phyloP scores from a whole-genome alignment of 73 alveolate genomes.

The Paramecium sonneborni region DNA sequence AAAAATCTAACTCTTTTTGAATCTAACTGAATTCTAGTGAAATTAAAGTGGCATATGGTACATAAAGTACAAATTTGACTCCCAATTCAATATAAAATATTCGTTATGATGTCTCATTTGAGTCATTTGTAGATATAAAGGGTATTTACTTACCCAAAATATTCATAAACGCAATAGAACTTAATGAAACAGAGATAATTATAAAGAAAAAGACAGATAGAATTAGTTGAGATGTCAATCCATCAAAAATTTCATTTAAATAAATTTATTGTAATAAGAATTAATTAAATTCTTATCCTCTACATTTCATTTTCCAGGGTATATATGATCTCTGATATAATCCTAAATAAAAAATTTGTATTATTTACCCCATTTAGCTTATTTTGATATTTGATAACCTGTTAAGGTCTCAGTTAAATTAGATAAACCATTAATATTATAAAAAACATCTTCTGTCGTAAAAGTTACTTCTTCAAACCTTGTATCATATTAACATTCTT shows the following conservation, averaged over 20 bases:
- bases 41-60: background rate
- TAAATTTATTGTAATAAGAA: background rate
- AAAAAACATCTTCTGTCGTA: background rate
- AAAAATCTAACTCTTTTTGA: background rate
- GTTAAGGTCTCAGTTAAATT: background rate
- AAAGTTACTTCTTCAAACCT: background rate
- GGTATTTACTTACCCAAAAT: background rate
- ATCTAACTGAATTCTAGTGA: background rate
- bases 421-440: background rate
- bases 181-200: background rate
- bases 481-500: background rate
- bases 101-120: background rate
- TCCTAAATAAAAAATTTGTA: background rate
- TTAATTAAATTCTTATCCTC: background rate
- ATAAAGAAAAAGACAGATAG: background rate
- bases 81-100: background rate
- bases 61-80: background rate
- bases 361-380: background rate
- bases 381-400: background rate
- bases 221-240: background rate
- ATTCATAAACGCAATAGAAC: background rate
- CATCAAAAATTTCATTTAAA: background rate
- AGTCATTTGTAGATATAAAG: background rate
- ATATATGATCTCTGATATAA: constrained; percentile 4
- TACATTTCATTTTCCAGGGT: constrained; percentile 30